Percentiles rank a stretch among this genome's conserved stretches.
These are phyloP conservation scores for Nymphaea colorata DNA, from an alignment of 164 flowering plant genomes.

Conservation along the genomic window DNA sequence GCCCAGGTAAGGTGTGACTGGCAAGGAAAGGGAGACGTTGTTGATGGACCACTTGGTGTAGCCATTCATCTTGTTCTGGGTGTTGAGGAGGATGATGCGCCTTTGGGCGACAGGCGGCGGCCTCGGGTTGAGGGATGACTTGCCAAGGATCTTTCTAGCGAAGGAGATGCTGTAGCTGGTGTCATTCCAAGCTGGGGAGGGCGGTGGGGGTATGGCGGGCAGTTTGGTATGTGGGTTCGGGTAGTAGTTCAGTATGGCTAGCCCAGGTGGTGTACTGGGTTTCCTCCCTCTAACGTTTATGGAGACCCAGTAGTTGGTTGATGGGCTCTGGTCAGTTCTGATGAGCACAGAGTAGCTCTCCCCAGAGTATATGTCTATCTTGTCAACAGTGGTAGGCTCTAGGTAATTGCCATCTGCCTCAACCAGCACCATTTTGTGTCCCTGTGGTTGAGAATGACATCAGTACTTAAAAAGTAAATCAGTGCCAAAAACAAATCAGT, in stretches of 20 bases:
- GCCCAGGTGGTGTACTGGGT: conserved; percentile 60
- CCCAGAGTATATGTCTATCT: conserved; percentile 77
- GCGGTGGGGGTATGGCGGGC: conserved; percentile 51
- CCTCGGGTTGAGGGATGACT: conserved; percentile 21
- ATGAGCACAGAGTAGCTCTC: conserved; percentile 81
- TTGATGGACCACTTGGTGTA: conserved; percentile 78
- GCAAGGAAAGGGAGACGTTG: conserved; percentile 56
- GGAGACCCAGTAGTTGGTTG: conserved; percentile 67
- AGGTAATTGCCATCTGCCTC: conserved; percentile 96
- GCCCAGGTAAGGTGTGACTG: conserved; percentile 74
- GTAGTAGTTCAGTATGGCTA: conserved; percentile 59
- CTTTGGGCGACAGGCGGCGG: conserved; percentile 43
- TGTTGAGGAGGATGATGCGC: conserved; percentile 61
- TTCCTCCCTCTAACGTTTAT: conserved; percentile 46
- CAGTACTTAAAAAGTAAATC: background rate
- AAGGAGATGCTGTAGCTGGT: conserved; percentile 43
- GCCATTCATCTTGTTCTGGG: conserved; percentile 64
- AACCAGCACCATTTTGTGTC: conserved; percentile 70
- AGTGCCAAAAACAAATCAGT: background rate
- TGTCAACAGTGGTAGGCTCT: conserved; percentile 40
- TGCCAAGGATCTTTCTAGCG: conserved; percentile 29
- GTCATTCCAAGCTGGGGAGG: conserved; percentile 66
- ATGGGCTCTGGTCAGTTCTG: conserved; percentile 52
- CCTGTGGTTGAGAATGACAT: conserved; percentile 19
- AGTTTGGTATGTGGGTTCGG: conserved; percentile 31